Conservation (phyloP, 768 basidiomycete species). For the Sporobolomyces phaffii region DNA sequence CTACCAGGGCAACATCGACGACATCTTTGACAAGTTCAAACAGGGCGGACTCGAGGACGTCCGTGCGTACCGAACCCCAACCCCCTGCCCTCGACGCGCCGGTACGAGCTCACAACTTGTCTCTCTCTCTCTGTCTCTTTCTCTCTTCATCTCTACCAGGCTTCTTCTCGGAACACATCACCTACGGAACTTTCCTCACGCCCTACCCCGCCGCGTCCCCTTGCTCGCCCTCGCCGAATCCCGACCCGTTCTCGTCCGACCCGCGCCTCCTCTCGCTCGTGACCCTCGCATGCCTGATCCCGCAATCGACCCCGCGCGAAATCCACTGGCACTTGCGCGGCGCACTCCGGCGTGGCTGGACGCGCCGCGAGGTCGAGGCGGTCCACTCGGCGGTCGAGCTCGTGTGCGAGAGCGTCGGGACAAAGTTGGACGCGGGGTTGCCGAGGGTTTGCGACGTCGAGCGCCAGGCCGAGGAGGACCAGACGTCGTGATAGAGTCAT, state of each 20-base stretch:
- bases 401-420: slow-evolving; percentile 14
- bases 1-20: slow-evolving; percentile 13
- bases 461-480: slow-evolving; percentile 11
- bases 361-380: slow-evolving; percentile 31
- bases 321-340: slow-evolving; percentile 40
- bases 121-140: not conserved
- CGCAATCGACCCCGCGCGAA: slow-evolving; percentile 31
- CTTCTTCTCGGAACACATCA: slow-evolving; percentile 9
- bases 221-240: not conserved
- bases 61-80: not conserved
- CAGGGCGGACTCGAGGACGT: slow-evolving; percentile 20
- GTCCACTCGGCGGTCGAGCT: slow-evolving; percentile 25
- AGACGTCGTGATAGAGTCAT: not conserved
- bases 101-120: not conserved
- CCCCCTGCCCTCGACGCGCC: not conserved
- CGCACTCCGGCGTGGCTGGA: slow-evolving; percentile 33
- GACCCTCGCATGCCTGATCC: slow-evolving; percentile 25
- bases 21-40: slow-evolving; percentile 16
- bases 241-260: slow-evolving; percentile 21
- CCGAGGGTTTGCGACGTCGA: slow-evolving; percentile 35
- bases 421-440: slow-evolving; percentile 8
- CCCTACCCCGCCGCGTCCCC: slow-evolving; percentile 6
- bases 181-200: slow-evolving; percentile 31
- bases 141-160: not conserved
- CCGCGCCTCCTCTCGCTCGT: slow-evolving; percentile 20